Evolutionary conservation across 768 basidiomycete species (phyloP), one percentile per base, ranked within the genome.

Genomic region (Hygrocybe punicea): DNA sequence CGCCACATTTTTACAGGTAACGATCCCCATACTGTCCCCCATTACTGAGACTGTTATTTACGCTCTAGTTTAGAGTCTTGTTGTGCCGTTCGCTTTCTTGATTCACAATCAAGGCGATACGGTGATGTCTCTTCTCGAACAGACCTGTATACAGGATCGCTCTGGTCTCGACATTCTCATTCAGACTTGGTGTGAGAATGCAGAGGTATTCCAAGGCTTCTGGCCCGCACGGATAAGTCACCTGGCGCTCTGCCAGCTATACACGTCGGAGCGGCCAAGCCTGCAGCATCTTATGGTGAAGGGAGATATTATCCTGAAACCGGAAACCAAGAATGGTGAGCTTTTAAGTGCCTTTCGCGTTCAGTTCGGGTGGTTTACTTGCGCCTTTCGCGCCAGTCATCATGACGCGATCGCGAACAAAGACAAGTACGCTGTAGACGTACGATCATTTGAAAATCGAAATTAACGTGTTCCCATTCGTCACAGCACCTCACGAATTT

Each of bases 351-450:
- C 25, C 53, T 55, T 44, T 35, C 51, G 40, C 40, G 17, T 14
- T 17, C 16, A 40, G 21, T 29, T 35, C 44, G 47, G n/a, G 14
- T 21, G 60, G 58, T 54, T 52, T 51, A 47, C 54, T 59, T 61
- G 55, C 42, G 49, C 51, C 37, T 17, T 16, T 61, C 48, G 42
- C 63, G 63, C 56, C 68, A 96, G 93, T 93, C 65, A 98, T 98
- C 71, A 93, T 98, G 91, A 98, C 97, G 48, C 84, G 97, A 59
- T 96, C 96, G 33, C 81, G 84, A 65, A 91, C 97, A 51, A 91
- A 85, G 75, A 80, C 78, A 62, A 88, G 95, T 97, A 73, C 70
- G 88, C 72, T 58, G 57, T 21, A 42, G 44, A 33, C 51, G 14
- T 51, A 60, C 56, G 42, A 16, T 50, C 13, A 46, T 53, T 54